A percentile compares a stretch with the other conserved stretches of the same genome.
Evolutionary conservation across 805 yeast species (phyloP).

Genomic region (Saturnispora zaruensis): DNA sequence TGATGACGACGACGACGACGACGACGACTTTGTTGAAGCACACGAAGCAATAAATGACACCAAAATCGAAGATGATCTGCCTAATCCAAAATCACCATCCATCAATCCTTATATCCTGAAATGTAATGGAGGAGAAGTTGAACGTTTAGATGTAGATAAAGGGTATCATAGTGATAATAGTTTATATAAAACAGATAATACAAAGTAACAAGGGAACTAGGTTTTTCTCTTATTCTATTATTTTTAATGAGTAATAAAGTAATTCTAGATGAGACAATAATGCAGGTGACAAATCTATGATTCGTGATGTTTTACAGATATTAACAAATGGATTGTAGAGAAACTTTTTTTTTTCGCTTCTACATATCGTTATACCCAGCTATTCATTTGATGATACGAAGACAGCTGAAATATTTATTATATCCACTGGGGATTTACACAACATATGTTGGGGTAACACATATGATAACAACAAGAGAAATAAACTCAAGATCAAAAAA

Average conservation of each 20-base stretch:
- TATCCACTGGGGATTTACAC: conserved; percentile 44
- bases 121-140: conserved; percentile 10
- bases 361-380: neutral
- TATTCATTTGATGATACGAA: conserved; percentile 1
- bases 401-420: conserved; percentile 28
- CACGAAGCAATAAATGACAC: conserved; percentile 1
- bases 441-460: conserved; percentile 55
- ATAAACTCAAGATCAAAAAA: conserved; percentile 13
- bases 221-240: neutral
- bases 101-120: conserved; percentile 12
- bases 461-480: conserved; percentile 33
- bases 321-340: neutral
- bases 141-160: conserved; percentile 1
- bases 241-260: neutral
- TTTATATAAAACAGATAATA: neutral
- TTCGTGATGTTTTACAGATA: neutral
- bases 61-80: conserved; percentile 8
- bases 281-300: too few relatives aligned
- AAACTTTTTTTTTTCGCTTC: neutral
- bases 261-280: neutral
- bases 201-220: neutral
- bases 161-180: conserved; percentile 6
- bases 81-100: conserved; percentile 14
- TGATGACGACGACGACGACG: conserved; percentile 3
- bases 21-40: conserved; percentile 6